These are phyloP conservation scores for Coriaria nepalensis DNA, from an alignment of 306 rosid genomes.

Conservation along the genomic window DNA sequence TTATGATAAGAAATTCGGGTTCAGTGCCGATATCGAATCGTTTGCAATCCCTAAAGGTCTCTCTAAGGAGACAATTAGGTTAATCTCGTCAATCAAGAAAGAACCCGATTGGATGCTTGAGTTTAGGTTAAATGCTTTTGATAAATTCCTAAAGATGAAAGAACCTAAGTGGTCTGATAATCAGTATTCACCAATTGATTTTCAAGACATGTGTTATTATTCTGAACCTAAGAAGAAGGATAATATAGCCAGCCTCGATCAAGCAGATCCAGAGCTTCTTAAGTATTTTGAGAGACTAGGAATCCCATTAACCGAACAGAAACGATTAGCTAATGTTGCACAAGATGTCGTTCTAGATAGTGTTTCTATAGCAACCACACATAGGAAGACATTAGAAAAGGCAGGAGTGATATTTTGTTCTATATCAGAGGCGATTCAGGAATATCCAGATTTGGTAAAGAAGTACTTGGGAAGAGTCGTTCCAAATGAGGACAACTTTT, in stretches of 20 bases:
- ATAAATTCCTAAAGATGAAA: constrained; percentile 49
- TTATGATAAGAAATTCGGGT: constrained; percentile 68
- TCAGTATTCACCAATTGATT: constrained; percentile 38
- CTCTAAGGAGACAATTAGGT: constrained; percentile 41
- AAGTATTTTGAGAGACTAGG: constrained; percentile 69
- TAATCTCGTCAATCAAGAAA: constrained; percentile 48
- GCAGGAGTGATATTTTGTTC: constrained; percentile 83
- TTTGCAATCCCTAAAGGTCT: constrained; percentile 77
- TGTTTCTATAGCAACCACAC: constrained; percentile 82
- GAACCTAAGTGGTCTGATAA: constrained; percentile 83
- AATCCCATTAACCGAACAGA: constrained; percentile 60
- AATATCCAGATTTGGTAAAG: constrained; percentile 63
- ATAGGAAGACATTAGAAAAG: constrained; percentile 61
- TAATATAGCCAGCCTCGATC: constrained; percentile 43
- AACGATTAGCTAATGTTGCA: constrained; percentile 74
- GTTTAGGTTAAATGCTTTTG: constrained; percentile 58
- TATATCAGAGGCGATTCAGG: constrained; percentile 72
- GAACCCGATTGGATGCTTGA: constrained; percentile 91
- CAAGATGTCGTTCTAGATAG: constrained; percentile 83
- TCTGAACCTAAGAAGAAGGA: constrained; percentile 75
- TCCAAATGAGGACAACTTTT: constrained; percentile 68
- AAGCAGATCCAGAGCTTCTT: constrained; percentile 75
- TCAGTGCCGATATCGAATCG: constrained; percentile 52
- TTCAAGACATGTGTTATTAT: constrained; percentile 68
- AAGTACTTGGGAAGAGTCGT: constrained; percentile 66